Conservation (phyloP, 2,329 filamentous ascomycete species). For the Cladosporium austrohemisphaericum region DNA sequence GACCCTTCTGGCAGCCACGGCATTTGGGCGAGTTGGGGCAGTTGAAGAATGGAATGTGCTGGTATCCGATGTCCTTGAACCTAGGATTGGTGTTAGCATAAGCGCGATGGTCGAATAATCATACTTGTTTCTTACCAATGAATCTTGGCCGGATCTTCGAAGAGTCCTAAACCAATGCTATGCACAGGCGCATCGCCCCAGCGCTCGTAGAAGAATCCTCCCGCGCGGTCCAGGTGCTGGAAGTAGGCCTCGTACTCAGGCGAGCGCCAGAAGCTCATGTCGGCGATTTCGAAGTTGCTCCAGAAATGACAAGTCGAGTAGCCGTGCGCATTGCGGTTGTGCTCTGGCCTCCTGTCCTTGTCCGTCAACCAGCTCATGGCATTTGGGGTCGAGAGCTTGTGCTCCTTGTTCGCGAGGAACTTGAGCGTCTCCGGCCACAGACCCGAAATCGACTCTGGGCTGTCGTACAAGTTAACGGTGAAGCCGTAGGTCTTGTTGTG, state of each 20-base stretch:
- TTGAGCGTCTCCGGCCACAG: constrained; percentile 95
- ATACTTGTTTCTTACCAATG: constrained; percentile 71
- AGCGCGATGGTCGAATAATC: not conserved
- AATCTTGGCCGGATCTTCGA: constrained; percentile 85
- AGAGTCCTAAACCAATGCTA: constrained; percentile 85
- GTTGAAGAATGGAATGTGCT: constrained; percentile 98
- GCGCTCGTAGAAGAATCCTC: constrained; percentile 97
- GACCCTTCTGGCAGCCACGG: constrained; percentile 77
- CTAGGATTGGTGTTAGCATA: constrained; percentile 46
- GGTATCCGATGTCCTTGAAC: constrained; percentile 99
- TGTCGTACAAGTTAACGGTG: constrained; percentile 95
- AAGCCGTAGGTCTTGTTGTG: constrained; percentile 99
- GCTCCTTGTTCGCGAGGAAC: constrained; percentile 74
- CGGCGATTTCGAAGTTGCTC: constrained; percentile 97
- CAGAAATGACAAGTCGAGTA: constrained; percentile 99
- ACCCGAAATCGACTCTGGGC: constrained; percentile 76
- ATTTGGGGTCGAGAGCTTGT: constrained; percentile 77
- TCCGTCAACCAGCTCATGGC: constrained; percentile 87
- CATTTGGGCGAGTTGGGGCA: constrained; percentile 97
- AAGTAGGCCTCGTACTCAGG: constrained; percentile 94
- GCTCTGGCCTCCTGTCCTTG: constrained; percentile 67
- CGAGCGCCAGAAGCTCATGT: constrained; percentile 89
- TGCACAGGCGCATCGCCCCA: constrained; percentile 99
- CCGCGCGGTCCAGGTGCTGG: constrained; percentile 85
- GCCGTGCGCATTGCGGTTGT: constrained; percentile 77